Evolutionary conservation across 148 eudicot genomes (phyloP).

Genomic region (Agrostemma githago): DNA sequence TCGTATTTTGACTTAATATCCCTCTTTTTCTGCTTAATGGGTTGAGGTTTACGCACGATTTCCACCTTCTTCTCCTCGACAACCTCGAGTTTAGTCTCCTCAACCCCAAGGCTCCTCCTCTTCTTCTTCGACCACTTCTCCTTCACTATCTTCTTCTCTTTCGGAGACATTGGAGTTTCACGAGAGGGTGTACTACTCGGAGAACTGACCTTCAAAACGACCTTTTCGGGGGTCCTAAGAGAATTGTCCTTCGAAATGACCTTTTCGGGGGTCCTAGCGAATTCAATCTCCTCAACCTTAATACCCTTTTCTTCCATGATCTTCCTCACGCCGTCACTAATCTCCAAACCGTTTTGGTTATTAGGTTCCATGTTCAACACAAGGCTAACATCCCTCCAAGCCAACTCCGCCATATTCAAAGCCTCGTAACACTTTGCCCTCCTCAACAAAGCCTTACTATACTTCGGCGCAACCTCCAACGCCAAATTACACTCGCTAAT

Average conservation of each 20-base stretch:
- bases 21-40: constrained; percentile 29
- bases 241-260: constrained; percentile 21
- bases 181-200: constrained; percentile 23
- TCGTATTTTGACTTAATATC: constrained; percentile 20
- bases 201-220: constrained; percentile 22
- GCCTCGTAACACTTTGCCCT: constrained; percentile 90
- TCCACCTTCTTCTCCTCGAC: background rate
- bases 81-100: constrained; percentile 25
- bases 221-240: constrained; percentile 28
- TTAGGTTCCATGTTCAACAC: constrained; percentile 85
- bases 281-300: constrained; percentile 56
- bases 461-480: constrained; percentile 92
- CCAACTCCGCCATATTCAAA: constrained; percentile 69
- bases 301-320: constrained; percentile 61
- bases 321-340: constrained; percentile 49
- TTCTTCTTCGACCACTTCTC: constrained; percentile 35
- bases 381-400: constrained; percentile 73
- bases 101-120: constrained; percentile 30
- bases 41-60: background rate
- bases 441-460: constrained; percentile 84
- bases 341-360: constrained; percentile 74
- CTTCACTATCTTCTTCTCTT: constrained; percentile 33
- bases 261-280: constrained; percentile 32
- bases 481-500: constrained; percentile 88
- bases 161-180: constrained; percentile 23